Base-by-base conservation (phyloP, 1,284 basidiomycete genomes). In the Sutorius eximius region DNA sequence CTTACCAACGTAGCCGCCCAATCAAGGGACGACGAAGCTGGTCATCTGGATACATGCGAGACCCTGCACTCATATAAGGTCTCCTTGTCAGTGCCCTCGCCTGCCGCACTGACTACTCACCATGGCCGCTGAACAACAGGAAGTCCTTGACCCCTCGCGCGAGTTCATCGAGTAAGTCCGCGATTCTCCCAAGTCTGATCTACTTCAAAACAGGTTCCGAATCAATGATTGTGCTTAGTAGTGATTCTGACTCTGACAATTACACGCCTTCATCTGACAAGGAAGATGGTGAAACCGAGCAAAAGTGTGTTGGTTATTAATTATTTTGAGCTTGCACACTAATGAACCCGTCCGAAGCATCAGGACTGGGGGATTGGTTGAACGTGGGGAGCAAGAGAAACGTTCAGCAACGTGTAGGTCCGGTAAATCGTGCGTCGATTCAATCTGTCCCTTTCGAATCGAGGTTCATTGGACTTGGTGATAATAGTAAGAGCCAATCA, bases 31-130 rank as follows among this genome's bases (percentile, higher is more conserved):
- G 11, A 13, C 40, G 51, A 53, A 54, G 45, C 7, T 53, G 53
- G 40, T 43, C 22, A 22, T 47, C 11, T 16, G 5, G 20, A 7
- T 1, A 15, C 2, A 24, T 15, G 49, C 24, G 24, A 27, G 24
- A 27, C 24, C 58, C 61, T 63, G 9, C 40, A 45, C 52, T 52
- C 12, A 53, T 62, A 62, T 55, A 52, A 27, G 48, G n/a, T 42
- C 24, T 65, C 24, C 29, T 44, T 20, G 55, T 36, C 24, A 5
- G n/a, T 7, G 7, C 43, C 1, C 22, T 13, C 22, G 1, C 16
- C 12, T 13, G 4, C 12, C 2, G 6, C 24, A 20, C 10, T 12
- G 4, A 24, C 12, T 16, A 11, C 10, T 13, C 20, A 3, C 9
- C 6, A 53, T 41, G 51, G 24, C 36, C 8, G 2, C 15, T 9